A percentile compares a stretch with the other conserved stretches of the same genome.
Conservation (phyloP, 1,284 basidiomycete genomes). For the Porogramme epimiltina region DNA sequence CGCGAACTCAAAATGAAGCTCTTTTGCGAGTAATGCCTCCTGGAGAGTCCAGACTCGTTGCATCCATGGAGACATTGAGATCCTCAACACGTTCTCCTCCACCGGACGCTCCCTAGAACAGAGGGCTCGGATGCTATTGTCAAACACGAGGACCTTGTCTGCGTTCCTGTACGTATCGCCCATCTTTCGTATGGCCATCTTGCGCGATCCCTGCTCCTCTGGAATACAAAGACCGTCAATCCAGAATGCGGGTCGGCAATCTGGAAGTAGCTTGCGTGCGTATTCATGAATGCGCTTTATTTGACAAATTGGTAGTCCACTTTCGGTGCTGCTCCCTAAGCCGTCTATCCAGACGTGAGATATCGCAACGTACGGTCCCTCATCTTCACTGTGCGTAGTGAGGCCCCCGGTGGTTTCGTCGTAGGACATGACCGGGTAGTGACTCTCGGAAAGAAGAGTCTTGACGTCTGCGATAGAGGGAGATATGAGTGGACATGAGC, state of each 20-base stretch:
- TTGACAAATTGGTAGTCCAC: conserved; percentile 15
- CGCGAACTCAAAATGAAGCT: conserved; percentile 9
- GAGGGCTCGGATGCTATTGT: too few relatives aligned
- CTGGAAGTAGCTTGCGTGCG: background rate
- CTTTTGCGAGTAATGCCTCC: conserved; percentile 5
- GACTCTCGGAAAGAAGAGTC: too few relatives aligned
- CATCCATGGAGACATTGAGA: conserved; percentile 11
- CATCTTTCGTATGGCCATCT: conserved; percentile 9
- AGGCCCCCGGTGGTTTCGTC: too few relatives aligned
- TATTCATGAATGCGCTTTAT: conserved; percentile 10
- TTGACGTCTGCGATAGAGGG: too few relatives aligned
- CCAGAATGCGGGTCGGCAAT: conserved; percentile 1
- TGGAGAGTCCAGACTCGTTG: conserved; percentile 16
- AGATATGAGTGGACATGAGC: too few relatives aligned
- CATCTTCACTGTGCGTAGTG: too few relatives aligned
- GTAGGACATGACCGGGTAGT: too few relatives aligned
- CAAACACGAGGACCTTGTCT: conserved; percentile 4
- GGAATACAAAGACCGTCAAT: conserved; percentile 12
- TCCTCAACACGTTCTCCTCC: conserved; percentile 1
- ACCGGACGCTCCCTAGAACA: conserved; percentile 3
- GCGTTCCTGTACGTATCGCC: conserved; percentile 4
- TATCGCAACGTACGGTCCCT: conserved; percentile 13
- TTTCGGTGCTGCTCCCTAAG: conserved; percentile 19
- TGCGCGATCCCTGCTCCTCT: background rate
- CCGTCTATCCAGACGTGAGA: conserved; percentile 24